Evolutionary conservation across 2,329 filamentous ascomycete species (phyloP).

Genomic region (Fusarium beomiforme): DNA sequence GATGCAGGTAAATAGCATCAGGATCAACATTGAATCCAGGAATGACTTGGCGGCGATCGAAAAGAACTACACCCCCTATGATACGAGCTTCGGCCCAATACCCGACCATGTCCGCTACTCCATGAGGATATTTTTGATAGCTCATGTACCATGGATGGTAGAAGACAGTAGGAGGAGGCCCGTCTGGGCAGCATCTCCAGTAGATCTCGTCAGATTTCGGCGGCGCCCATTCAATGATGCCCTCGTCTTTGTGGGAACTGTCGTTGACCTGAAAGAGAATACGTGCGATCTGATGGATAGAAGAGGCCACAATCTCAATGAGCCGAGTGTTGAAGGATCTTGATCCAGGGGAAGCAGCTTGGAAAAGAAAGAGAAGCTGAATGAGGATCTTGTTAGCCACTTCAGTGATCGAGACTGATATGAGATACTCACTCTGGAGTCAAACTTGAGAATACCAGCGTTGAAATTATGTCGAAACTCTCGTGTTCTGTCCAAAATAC

Average conservation of each 20-base stretch:
- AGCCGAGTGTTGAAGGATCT: conserved; percentile 43
- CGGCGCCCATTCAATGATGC: conserved; percentile 35
- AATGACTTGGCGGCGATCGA: background rate
- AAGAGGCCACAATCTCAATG: conserved; percentile 46
- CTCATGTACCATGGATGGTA: conserved; percentile 24
- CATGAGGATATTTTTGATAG: background rate
- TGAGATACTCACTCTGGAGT: conserved; percentile 22
- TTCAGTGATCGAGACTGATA: too few species aligned
- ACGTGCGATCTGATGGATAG: conserved; percentile 46
- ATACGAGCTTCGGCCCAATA: conserved; percentile 4
- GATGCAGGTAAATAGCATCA: background rate
- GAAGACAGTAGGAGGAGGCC: conserved; percentile 41
- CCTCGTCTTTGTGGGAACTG: conserved; percentile 39
- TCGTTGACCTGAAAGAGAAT: conserved; percentile 35
- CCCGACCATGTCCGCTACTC: background rate
- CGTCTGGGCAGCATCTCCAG: conserved; percentile 6
- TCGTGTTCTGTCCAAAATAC: conserved; percentile 25
- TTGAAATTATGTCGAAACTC: conserved; percentile 28
- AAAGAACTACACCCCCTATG: background rate
- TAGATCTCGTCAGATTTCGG: conserved; percentile 13
- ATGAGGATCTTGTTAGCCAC: background rate
- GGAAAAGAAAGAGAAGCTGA: conserved; percentile 42
- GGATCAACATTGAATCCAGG: background rate
- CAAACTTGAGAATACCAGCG: conserved; percentile 5
- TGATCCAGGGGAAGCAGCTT: conserved; percentile 37